A percentile compares a stretch with the other conserved stretches of the same genome.
phyloP scores from a whole-genome alignment of 2,329 filamentous ascomycete species.

The Neoarthrinium moseri region DNA sequence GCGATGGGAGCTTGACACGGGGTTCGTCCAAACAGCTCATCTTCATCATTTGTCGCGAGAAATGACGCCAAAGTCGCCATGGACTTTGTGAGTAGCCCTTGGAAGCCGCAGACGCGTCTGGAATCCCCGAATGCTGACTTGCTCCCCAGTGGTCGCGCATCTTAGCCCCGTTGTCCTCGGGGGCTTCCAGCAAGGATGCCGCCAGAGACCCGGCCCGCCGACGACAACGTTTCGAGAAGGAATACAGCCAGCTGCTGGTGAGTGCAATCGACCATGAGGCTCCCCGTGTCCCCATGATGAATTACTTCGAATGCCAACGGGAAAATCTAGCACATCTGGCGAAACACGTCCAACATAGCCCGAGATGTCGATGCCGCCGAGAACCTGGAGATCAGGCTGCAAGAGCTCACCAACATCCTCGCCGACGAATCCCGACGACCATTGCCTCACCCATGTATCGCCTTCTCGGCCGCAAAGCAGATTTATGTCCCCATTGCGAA shows the following conservation, averaged over 20 bases:
- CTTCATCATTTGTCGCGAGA: constrained; percentile 24
- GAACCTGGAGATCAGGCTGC: constrained; percentile 59
- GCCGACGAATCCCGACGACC: constrained; percentile 87
- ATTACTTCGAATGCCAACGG: too few species aligned
- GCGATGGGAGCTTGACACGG: constrained; percentile 5
- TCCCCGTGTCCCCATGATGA: too few species aligned
- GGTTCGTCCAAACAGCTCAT: constrained; percentile 6
- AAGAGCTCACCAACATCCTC: constrained; percentile 69
- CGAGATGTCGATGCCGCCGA: constrained; percentile 62
- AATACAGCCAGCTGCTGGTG: constrained; percentile 63
- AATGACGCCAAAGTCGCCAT: constrained; percentile 49
- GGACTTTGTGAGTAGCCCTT: constrained; percentile 48
- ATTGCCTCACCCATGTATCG: constrained; percentile 86
- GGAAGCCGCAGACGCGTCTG: not conserved
- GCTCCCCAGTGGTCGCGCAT: constrained; percentile 62
- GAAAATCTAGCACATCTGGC: constrained; percentile 53
- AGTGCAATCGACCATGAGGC: constrained; percentile 19
- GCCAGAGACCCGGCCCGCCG: constrained; percentile 63
- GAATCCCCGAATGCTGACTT: constrained; percentile 14
- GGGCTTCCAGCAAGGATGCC: constrained; percentile 55
- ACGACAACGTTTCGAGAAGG: constrained; percentile 65
- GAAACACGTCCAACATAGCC: constrained; percentile 58
- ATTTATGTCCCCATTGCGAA: constrained; percentile 88
- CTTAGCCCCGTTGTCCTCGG: constrained; percentile 59
- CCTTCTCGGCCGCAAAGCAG: constrained; percentile 81